Evolutionary conservation across 2,329 filamentous ascomycete genomes (phyloP), one percentile per base, ranked within the genome.

Genomic region (Decorospora gaudefroyi): DNA sequence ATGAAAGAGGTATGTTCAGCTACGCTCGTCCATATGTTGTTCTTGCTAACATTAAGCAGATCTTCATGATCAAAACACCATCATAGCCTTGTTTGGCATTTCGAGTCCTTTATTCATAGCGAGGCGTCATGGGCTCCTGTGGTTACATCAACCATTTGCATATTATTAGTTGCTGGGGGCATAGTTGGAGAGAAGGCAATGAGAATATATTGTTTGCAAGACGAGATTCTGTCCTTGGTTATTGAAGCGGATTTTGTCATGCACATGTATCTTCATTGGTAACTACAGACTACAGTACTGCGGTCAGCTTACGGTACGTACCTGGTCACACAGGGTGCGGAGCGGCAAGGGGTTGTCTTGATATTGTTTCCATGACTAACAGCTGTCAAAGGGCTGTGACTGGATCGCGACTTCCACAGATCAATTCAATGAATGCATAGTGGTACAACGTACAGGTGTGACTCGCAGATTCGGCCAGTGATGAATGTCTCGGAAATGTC

Each of bases 1-100:
- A 72, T 97, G 64, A 92, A 91, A 68, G 90, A 96, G 83, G 88
- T 91, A 74, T 38, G 59, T 56, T 25, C 11, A 9, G 12, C 9
- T 10, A 9, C 1, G 6, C n/a, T 27, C 21, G 19, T 4, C n/a
- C 5, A 19, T n/a, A 23, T 5, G 2, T 17, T 5, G 7, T 18
- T 4, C 3, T 7, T 27, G 29, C 55, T 65, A 48, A 64, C 40
- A 21, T n/a, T 16, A 7, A 6, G 9, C 12, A 67, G 63, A 69
- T 69, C 47, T 66, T 69, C 48, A 69, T 69, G 66, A 65, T 68
- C 47, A 68, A 68, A 49, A 64, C 66, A 6, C 58, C 62, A 18
- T 59, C 57, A 11, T 65, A 58, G 42, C n/a, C 17, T 34, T 33
- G 18, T 43, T 29, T 15, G 7, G 19, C n/a, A 22, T 5, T 17